phyloP scores from a whole-genome alignment of 2,329 filamentous ascomycete species.

The Claviceps quebecensis region DNA sequence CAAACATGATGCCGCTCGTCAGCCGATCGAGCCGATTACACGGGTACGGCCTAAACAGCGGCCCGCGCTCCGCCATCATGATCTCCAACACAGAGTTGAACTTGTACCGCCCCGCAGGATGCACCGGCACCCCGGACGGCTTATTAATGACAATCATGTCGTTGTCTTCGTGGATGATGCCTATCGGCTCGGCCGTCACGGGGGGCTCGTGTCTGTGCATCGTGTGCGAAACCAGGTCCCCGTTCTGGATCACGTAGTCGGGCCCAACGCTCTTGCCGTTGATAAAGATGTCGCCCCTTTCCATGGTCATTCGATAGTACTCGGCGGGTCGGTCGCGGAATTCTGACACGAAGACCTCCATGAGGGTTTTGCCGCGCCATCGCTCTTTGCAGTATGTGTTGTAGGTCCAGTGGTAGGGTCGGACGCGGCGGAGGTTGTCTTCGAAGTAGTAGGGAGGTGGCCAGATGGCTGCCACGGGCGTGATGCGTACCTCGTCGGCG shows the following conservation, averaged over 20 bases:
- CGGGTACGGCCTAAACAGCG: conserved; percentile 44
- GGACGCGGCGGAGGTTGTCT: conserved; percentile 67
- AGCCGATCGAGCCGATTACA: conserved; percentile 91
- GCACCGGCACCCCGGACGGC: conserved; percentile 85
- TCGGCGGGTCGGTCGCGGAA: conserved; percentile 76
- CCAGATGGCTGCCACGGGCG: conserved; percentile 19
- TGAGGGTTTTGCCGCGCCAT: conserved; percentile 68
- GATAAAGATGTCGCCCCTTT: conserved; percentile 62
- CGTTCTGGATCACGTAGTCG: conserved; percentile 66
- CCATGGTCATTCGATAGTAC: conserved; percentile 81
- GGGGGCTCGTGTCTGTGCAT: conserved; percentile 93
- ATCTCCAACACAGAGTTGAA: conserved; percentile 94
- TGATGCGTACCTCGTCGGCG: not conserved
- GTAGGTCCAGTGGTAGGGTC: conserved; percentile 85
- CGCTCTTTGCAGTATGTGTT: conserved; percentile 90
- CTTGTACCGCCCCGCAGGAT: conserved; percentile 88
- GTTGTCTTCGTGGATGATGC: conserved; percentile 78
- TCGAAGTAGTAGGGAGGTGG: conserved; percentile 69
- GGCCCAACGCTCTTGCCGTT: conserved; percentile 60
- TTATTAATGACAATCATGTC: conserved; percentile 96
- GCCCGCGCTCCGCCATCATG: conserved; percentile 60
- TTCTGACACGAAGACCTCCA: conserved; percentile 83
- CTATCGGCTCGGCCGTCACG: conserved; percentile 66
- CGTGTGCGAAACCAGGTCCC: conserved; percentile 83
- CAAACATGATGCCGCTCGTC: conserved; percentile 96